These are phyloP conservation scores for Ganoderma sinense DNA, from an alignment of 1,284 basidiomycete species.

Conservation along the genomic window DNA sequence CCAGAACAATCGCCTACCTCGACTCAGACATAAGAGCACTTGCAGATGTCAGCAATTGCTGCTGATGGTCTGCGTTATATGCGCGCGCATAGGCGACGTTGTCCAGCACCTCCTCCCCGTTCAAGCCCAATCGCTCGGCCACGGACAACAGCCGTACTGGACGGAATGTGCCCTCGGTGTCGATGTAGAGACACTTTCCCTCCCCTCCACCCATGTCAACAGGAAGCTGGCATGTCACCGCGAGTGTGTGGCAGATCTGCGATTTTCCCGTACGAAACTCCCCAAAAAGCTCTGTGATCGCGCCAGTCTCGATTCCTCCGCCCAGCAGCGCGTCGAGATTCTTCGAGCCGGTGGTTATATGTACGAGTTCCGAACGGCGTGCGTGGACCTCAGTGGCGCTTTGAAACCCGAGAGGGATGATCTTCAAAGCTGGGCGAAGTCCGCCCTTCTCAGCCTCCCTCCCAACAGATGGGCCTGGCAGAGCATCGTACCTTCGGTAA, in stretches of 20 bases:
- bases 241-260: conserved; percentile 97
- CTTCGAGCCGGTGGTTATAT: conserved; percentile 97
- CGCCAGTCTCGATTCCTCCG: conserved; percentile 98
- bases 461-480: neutral
- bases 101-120: conserved; percentile 97
- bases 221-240: conserved; percentile 98
- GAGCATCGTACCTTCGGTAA: conserved; percentile 80
- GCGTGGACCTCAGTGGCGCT: conserved; percentile 98
- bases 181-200: conserved; percentile 99
- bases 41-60: conserved; percentile 89
- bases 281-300: conserved; percentile 98
- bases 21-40: conserved; percentile 98
- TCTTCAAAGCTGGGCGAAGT: conserved; percentile 76
- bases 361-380: conserved; percentile 94
- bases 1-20: conserved; percentile 60
- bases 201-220: conserved; percentile 99
- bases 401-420: conserved; percentile 97
- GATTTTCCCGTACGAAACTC: conserved; percentile 99
- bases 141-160: conserved; percentile 94
- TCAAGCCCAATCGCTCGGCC: conserved; percentile 94
- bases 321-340: conserved; percentile 96
- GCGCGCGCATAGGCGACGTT: conserved; percentile 99
- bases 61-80: conserved; percentile 99
- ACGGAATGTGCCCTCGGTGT: conserved; percentile 99
- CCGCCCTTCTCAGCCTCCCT: neutral